Evolutionary conservation across 306 rosid genomes (phyloP).

Genomic region (Citrullus amarus): DNA sequence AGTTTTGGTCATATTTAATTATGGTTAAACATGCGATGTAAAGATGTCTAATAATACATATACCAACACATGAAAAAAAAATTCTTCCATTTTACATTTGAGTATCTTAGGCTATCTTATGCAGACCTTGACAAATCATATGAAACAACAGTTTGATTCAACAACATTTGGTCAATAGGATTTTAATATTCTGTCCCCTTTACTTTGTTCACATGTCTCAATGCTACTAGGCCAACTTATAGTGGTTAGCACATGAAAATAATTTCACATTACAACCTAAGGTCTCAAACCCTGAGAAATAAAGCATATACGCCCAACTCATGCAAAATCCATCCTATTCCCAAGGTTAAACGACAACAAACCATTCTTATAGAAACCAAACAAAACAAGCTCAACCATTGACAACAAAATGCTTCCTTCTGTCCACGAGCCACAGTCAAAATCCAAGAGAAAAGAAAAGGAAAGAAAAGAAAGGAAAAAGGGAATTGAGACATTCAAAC

Average conservation of each 20-base stretch:
- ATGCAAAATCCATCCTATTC: neutral
- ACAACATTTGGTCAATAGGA: neutral
- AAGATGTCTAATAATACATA: neutral
- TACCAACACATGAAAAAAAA: neutral
- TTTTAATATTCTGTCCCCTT: neutral
- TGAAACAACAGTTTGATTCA: neutral
- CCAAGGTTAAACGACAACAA: neutral
- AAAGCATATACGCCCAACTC: neutral
- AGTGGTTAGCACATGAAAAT: neutral
- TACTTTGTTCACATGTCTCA: neutral
- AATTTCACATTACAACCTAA: neutral
- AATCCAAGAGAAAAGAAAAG: too few relatives aligned
- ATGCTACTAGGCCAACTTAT: neutral
- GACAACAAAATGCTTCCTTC: neutral
- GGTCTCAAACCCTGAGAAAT: neutral
- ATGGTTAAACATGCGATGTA: neutral
- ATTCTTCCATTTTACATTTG: neutral
- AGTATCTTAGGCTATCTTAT: neutral
- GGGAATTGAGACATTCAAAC: neutral
- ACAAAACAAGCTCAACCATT: neutral
- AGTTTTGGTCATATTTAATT: neutral
- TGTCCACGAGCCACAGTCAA: neutral
- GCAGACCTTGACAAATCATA: neutral
- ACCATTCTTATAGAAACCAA: neutral
- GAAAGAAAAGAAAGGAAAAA: neutral